Percentiles rank a stretch among this genome's conserved stretches.
Evolutionary conservation across 2,329 filamentous ascomycete species (phyloP).

Genomic region (Magnaporthiopsis incrustans): DNA sequence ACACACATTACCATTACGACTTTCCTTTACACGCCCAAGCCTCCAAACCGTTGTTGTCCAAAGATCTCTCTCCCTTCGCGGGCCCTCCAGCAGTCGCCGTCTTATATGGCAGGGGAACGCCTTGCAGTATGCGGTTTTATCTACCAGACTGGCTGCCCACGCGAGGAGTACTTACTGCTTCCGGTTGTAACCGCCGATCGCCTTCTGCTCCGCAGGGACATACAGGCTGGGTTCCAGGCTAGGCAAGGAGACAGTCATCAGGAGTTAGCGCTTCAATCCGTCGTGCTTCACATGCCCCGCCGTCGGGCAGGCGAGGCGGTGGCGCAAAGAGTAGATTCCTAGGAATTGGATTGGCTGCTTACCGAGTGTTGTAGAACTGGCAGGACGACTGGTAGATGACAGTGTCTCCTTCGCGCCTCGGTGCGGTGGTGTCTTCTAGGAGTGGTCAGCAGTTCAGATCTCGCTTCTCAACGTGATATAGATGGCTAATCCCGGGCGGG

Average conservation of each 20-base stretch:
- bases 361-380: neutral
- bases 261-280: neutral
- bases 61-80: neutral
- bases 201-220: neutral
- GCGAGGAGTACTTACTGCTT: neutral
- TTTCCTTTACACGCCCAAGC: neutral
- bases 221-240: neutral
- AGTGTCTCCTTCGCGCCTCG: neutral
- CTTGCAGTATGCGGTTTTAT: too few relatives aligned
- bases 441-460: neutral
- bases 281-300: too few relatives aligned
- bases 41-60: neutral
- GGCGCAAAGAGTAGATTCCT: neutral
- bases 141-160: too few relatives aligned
- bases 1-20: neutral
- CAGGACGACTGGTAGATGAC: neutral
- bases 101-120: neutral
- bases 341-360: neutral
- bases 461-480: neutral
- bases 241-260: neutral
- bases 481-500: neutral
- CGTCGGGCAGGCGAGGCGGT: neutral
- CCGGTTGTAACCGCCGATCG: slow-evolving; percentile 4
- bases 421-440: neutral
- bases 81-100: neutral